Evolutionary conservation across 208 protist species (phyloP).

Genomic region (Leishmania mexicana): DNA sequence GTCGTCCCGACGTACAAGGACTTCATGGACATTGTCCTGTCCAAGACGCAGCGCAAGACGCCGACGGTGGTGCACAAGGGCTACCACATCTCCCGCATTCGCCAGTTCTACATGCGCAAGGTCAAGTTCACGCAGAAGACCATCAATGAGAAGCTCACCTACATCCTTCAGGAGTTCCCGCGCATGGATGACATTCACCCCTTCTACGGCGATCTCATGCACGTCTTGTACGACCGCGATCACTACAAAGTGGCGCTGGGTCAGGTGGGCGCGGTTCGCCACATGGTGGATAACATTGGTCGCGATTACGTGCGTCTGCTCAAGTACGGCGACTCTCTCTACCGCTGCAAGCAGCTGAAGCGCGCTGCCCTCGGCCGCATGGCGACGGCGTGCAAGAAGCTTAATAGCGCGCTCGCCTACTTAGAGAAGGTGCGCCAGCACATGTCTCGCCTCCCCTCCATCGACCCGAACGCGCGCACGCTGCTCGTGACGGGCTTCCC

Average conservation of each 20-base stretch:
- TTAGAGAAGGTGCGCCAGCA: conserved; percentile 99
- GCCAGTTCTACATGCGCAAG: conserved; percentile 99
- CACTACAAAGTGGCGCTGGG: conserved; percentile 99
- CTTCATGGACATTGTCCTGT: conserved; percentile 99
- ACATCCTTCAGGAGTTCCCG: conserved; percentile 97
- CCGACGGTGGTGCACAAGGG: conserved; percentile 99
- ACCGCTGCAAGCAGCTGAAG: conserved; percentile 99
- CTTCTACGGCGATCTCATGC: conserved; percentile 99
- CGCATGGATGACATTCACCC: conserved; percentile 99
- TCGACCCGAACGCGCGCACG: conserved; percentile 99
- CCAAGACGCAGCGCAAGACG: conserved; percentile 99
- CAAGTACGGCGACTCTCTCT: conserved; percentile 99
- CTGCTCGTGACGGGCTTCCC: conserved; percentile 99
- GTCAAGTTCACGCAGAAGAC: conserved; percentile 99
- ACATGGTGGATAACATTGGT: conserved; percentile 98
- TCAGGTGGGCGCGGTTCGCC: conserved; percentile 97
- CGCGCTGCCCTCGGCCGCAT: conserved; percentile 99
- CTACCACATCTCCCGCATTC: conserved; percentile 99
- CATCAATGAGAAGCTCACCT: conserved; percentile 97
- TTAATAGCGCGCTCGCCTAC: conserved; percentile 96
- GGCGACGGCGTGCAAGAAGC: conserved; percentile 98
- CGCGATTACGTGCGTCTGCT: conserved; percentile 98
- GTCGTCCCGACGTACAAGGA: conserved; percentile 98
- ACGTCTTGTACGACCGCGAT: conserved; percentile 99
- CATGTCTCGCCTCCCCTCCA: conserved; percentile 98